Conservation (phyloP, 1,284 basidiomycete species). For the Anthracocystis walkeri region DNA sequence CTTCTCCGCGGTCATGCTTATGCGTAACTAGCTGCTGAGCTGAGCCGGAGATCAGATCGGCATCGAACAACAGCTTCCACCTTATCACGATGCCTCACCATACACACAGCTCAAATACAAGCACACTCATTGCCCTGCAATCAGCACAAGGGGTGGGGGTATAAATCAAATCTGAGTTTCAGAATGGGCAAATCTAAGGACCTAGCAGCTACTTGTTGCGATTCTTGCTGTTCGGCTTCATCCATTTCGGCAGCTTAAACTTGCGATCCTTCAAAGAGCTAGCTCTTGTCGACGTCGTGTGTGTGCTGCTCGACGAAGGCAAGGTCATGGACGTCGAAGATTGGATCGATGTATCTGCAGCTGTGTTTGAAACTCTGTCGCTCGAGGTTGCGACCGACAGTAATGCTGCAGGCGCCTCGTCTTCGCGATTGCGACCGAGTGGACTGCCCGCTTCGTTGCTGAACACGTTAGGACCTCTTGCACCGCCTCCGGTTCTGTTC, state of each 20-base stretch:
- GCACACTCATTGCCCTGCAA: too few relatives aligned
- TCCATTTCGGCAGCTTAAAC: constrained; percentile 43
- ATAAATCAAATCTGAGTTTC: not conserved
- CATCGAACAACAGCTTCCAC: too few relatives aligned
- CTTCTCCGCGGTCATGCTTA: too few relatives aligned
- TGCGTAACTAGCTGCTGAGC: too few relatives aligned
- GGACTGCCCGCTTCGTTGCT: constrained; percentile 43
- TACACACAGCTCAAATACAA: too few relatives aligned
- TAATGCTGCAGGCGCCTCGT: constrained; percentile 6
- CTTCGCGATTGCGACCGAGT: constrained; percentile 14
- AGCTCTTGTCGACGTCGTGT: constrained; percentile 13
- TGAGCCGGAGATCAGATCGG: too few relatives aligned
- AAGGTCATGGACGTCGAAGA: constrained; percentile 19
- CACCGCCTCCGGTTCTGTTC: not conserved
- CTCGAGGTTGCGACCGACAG: constrained; percentile 9
- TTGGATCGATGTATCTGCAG: constrained; percentile 21
- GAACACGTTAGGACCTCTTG: constrained; percentile 21
- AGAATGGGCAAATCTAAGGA: not conserved
- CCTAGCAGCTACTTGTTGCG: constrained; percentile 1
- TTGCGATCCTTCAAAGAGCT: constrained; percentile 33
- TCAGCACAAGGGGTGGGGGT: not conserved
- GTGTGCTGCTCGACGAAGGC: constrained; percentile 37
- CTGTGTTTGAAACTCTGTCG: not conserved
- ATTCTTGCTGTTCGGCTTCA: constrained; percentile 32
- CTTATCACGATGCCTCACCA: too few relatives aligned